Evolutionary conservation across 352 stramenopile genomes (phyloP), one percentile per base, ranked within the genome.

Genomic region (Phytophthora rubi): DNA sequence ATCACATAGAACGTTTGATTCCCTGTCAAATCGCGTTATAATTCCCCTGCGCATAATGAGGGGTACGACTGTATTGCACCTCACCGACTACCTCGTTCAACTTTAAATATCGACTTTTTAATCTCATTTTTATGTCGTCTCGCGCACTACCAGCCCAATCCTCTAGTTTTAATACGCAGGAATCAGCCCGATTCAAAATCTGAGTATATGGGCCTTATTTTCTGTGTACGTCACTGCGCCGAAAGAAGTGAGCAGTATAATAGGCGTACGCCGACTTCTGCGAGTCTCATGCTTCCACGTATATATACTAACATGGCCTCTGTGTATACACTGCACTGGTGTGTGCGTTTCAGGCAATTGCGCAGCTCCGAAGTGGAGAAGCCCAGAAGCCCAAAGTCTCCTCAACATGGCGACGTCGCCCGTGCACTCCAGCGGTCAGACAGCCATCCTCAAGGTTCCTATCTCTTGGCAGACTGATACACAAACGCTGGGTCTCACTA

Each of bases 341-440:
- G 42, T 48, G 10, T 9, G 6, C 15, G 13, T 7, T 8, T 6
- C 42, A 4, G 42, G 0, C 16, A 1, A 21, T 16, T 18, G 5
- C 42, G 42, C 42, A 48, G 42, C 23, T n/a, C 16, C 13, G 42
- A 48, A 23, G 3, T 4, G 42, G 42, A 21, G 42, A 48, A 48
- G 42, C 1, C 13, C 7, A 39, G 33, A 39, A 39, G 6, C 42
- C 15, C 16, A 48, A 9, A n/a, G 42, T 48, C n/a, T 48, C 42
- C 12, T 23, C 42, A 23, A 48, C 42, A 83, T 83, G 76, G 63
- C 73, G 39, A 73, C 73, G 21, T 83, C 76, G 26, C 66, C 73
- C 7, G 72, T 68, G 48, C 71, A 76, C 18, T 54, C 73, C 44
- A 75, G 56, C 59, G 70, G 62, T 37, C 76, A 79, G 32, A 55